These are phyloP conservation scores for Davidsoniella virescens DNA, from an alignment of 2,329 filamentous ascomycete species.

Conservation along the genomic window DNA sequence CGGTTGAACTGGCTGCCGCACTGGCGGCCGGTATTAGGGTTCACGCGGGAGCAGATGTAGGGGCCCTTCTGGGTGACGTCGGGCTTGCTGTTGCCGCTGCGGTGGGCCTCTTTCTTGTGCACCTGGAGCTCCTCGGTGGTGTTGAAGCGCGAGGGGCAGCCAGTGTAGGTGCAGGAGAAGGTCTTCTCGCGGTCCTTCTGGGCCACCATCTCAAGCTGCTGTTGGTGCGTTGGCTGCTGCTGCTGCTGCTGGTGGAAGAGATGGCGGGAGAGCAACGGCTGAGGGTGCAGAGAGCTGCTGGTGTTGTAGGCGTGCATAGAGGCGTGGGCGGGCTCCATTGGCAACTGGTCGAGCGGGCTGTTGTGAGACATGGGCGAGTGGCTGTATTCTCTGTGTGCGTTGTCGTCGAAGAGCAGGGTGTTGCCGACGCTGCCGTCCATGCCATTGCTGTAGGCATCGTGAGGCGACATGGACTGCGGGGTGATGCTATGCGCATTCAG, in stretches of 20 bases:
- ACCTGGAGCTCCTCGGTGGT: constrained; percentile 76
- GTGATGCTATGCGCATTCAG: constrained; percentile 1
- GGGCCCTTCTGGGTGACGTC: constrained; percentile 64
- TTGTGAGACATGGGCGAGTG: constrained; percentile 2
- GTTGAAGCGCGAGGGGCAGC: constrained; percentile 76
- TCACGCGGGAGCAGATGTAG: constrained; percentile 82
- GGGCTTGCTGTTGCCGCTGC: constrained; percentile 42
- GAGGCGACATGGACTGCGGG: background rate
- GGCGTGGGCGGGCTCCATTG: constrained; percentile 2
- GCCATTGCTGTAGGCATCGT: background rate
- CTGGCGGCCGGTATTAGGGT: constrained; percentile 85
- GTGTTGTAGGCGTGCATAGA: background rate
- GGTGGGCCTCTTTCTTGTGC: constrained; percentile 87
- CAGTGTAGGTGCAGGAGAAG: constrained; percentile 92
- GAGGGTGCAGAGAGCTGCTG: background rate
- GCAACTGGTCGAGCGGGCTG: background rate
- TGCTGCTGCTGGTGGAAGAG: background rate
- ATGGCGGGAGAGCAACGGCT: background rate
- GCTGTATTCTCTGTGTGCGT: background rate
- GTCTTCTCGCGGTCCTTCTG: constrained; percentile 27
- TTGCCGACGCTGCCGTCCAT: background rate
- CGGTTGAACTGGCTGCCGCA: constrained; percentile 90
- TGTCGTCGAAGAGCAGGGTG: background rate
- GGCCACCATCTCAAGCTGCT: background rate
- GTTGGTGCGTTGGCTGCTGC: background rate